Evolutionary conservation across 805 yeast genomes (phyloP), one percentile per base, ranked within the genome.

Genomic region (Starmera quercuum): DNA sequence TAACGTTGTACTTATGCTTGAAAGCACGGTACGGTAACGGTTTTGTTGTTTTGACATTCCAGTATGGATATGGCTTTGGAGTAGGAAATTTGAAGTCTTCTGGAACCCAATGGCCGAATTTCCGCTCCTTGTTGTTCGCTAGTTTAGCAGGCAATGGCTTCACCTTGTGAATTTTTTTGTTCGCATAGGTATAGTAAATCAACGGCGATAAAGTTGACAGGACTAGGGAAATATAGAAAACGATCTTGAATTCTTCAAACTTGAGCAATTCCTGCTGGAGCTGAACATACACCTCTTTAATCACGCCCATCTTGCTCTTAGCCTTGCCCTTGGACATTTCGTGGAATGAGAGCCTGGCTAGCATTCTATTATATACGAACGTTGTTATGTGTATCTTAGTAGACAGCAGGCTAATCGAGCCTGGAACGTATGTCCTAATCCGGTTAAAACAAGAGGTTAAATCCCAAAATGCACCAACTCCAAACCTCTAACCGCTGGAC

Each of bases 11-110:
- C 38, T 71, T 74, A 53, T 75, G 79, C 48, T 68, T 75, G 58
- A 78, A 79, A 0, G 85, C 83, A 31, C 83, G 59, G 46, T 76
- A 76, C n/a, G 82, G 78, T 24, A 73, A 47, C 2, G 83, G 81
- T 35, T 54, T 58, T 4, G 82, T 75, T 4, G 56, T 57, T 10
- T 55, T 53, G 31, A 70, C 51, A 35, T 68, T 66, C 80, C 80
- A 75, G 43, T 63, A 49, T 16, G 59, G 54, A 40, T 47, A 74
- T 8, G 70, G 64, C 19, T 53, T 47, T 6, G 82, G 81, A 1
- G 40, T 47, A 0, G 83, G 83, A 9, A 71, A 59, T 20, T 50
- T 46, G 47, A 63, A 75, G 17, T 49, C 53, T 39, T 75, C 81
- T 4, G 83, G 73, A 0, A 46, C 53, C 83, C 83, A 77, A 2